Conservation (phyloP, 352 stramenopile species). For the Globisporangium acanthophoron region DNA sequence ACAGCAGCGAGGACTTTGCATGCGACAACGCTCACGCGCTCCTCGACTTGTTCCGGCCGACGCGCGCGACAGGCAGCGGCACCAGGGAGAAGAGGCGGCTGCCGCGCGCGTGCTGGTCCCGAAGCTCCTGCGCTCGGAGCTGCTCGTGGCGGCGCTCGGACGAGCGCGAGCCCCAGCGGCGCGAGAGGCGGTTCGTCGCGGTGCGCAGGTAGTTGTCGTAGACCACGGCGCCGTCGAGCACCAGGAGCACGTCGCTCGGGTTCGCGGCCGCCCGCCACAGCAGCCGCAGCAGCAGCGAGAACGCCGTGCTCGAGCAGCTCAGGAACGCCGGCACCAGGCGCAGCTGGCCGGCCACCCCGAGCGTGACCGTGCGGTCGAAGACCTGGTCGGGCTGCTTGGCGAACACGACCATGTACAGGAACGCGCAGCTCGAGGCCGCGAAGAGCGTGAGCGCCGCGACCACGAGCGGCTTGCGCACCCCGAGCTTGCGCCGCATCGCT, state of each 20-base stretch:
- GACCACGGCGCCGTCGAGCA: constrained; percentile 19
- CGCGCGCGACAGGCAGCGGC: too few species aligned
- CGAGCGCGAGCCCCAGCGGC: too few species aligned
- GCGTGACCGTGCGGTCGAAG: constrained; percentile 4
- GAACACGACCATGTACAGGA: constrained; percentile 7
- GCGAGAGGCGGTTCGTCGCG: too few species aligned
- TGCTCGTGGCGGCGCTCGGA: too few species aligned
- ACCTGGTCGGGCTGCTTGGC: background rate
- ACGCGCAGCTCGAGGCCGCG: background rate
- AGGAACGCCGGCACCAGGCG: constrained; percentile 21
- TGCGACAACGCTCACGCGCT: too few species aligned
- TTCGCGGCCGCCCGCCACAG: constrained; percentile 14
- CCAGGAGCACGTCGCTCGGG: constrained; percentile 15
- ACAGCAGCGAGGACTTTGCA: too few species aligned
- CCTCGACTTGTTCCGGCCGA: too few species aligned
- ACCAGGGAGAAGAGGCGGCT: too few species aligned
- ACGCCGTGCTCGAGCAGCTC: constrained; percentile 13
- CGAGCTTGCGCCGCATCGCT: constrained; percentile 8
- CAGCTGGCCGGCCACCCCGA: constrained; percentile 12
- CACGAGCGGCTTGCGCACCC: constrained; percentile 1
- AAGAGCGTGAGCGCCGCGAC: constrained; percentile 4
- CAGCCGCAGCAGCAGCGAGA: constrained; percentile 16
- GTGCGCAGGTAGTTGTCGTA: constrained; percentile 12
- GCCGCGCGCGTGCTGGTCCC: too few species aligned
- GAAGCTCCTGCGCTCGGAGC: too few species aligned